Evolutionary conservation across 2,329 filamentous ascomycete species (phyloP), one percentile per base, ranked within the genome.

Genomic region (Podosphaera fusca): DNA sequence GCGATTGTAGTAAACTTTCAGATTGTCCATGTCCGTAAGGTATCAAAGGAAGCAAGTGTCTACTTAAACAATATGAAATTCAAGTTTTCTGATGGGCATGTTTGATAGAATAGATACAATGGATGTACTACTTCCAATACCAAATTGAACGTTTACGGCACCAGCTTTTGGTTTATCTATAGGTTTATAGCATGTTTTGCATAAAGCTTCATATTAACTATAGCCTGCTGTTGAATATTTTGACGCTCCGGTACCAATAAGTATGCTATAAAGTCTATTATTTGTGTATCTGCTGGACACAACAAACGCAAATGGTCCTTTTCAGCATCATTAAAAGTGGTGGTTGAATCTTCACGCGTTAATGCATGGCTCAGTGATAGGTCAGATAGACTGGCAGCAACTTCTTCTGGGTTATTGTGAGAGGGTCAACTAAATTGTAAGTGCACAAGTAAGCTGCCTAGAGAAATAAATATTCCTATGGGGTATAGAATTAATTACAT

Each of bases 161-260:
- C 21, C 21, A 21, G 21, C 21, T 21, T 21, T 21, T 21, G 21
- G 1, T 21, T 21, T 21, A 21, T 21, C 21, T 21, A 21, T 21
- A 21, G 21, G 21, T 21, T 21, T 21, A 21, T 21, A 21, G 21
- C 21, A 21, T 21, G 1, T 21, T 21, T 21, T 21, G 21, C 21
- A 21, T 21, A 21, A 21, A 21, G 21, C 21, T 21, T 21, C 21
- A 21, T 21, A 21, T 21, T 21, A n/a, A 54, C 42, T 47, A 33
- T 46, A 46, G 21, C 50, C 56, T 9, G 40, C 31, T 29, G 56
- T 57, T 12, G 56, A 57, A 21, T 54, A 36, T 55, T 49, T 49
- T 2, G 56, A 54, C 21, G 38, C 49, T 21, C 56, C 56, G 7
- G 29, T 57, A 33, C 55, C 40, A 33, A 55, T 54, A n/a, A 57